Evolutionary conservation across 768 basidiomycete species (phyloP).

Genomic region (Pleurotus salmoneostramineus): DNA sequence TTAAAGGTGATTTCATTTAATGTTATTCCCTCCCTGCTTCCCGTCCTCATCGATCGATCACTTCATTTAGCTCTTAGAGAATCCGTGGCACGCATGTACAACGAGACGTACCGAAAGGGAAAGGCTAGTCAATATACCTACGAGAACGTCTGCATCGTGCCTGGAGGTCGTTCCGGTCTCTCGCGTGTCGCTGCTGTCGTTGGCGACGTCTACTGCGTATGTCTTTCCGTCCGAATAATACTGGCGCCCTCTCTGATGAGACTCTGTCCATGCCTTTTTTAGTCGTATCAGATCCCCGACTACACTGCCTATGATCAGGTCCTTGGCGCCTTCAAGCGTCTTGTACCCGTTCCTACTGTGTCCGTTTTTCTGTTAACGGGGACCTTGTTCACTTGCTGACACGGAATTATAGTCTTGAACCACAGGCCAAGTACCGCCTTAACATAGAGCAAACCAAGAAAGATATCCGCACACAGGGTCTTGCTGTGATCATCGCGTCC

Average conservation of each 20-base stretch:
- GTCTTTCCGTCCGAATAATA: slow-evolving; percentile 12
- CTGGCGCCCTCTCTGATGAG: slow-evolving; percentile 1
- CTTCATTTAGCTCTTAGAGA: slow-evolving; percentile 64
- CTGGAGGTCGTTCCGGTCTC: slow-evolving; percentile 87
- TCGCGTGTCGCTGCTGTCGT: slow-evolving; percentile 91
- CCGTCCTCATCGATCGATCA: slow-evolving; percentile 5
- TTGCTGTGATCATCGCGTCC: slow-evolving; percentile 82
- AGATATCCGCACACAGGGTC: slow-evolving; percentile 80
- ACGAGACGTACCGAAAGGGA: slow-evolving; percentile 78
- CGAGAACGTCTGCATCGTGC: slow-evolving; percentile 94
- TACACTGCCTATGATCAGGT: slow-evolving; percentile 90
- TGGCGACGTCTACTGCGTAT: slow-evolving; percentile 81
- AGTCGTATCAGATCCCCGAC: slow-evolving; percentile 90
- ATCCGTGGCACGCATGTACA: slow-evolving; percentile 89
- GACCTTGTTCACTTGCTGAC: neutral
- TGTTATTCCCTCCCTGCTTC: neutral
- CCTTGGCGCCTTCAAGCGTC: slow-evolving; percentile 79
- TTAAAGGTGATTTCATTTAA: slow-evolving; percentile 52
- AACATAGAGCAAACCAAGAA: slow-evolving; percentile 80
- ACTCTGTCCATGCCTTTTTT: slow-evolving; percentile 8
- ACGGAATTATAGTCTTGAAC: slow-evolving; percentile 7
- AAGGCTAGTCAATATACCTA: slow-evolving; percentile 83
- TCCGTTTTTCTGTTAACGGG: slow-evolving; percentile 40
- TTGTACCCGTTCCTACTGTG: slow-evolving; percentile 90
- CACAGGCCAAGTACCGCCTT: slow-evolving; percentile 63